Percentiles rank a stretch among this genome's conserved stretches.
phyloP scores from a whole-genome alignment of 1,284 basidiomycete genomes.

The Schizopora paradoxa region DNA sequence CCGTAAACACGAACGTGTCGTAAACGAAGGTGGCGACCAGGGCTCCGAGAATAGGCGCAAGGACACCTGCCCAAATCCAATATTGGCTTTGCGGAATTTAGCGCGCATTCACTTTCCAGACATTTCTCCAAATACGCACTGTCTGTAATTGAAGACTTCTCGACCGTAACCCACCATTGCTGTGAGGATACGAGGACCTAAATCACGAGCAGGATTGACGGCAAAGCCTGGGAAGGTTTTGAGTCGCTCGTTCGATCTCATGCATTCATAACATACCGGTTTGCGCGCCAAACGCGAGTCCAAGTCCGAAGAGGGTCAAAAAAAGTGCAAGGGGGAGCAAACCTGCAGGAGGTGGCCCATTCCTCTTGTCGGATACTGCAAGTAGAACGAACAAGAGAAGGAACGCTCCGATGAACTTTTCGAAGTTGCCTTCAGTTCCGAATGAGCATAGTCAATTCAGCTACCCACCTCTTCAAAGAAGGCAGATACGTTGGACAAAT shows the following conservation, averaged over 20 bases:
- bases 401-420: constrained; percentile 51
- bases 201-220: constrained; percentile 59
- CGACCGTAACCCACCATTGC: constrained; percentile 49
- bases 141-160: constrained; percentile 26
- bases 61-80: constrained; percentile 44
- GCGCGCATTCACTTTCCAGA: neutral
- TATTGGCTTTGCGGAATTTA: constrained; percentile 36
- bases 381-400: constrained; percentile 46
- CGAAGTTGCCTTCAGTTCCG: too few species aligned
- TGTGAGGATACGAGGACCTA: constrained; percentile 55
- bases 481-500: too few species aligned
- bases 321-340: constrained; percentile 51
- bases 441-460: too few species aligned
- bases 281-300: constrained; percentile 48
- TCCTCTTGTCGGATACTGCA: constrained; percentile 40
- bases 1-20: constrained; percentile 33
- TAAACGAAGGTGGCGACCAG: constrained; percentile 32
- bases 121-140: neutral
- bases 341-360: constrained; percentile 41
- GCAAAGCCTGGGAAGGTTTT: constrained; percentile 34
- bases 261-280: constrained; percentile 32
- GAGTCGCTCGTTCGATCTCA: neutral
- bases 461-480: constrained; percentile 53
- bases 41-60: constrained; percentile 33
- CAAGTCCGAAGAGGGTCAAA: constrained; percentile 49